These are phyloP conservation scores for Sutorius australiensis DNA, from an alignment of 768 basidiomycete species.

Conservation along the genomic window DNA sequence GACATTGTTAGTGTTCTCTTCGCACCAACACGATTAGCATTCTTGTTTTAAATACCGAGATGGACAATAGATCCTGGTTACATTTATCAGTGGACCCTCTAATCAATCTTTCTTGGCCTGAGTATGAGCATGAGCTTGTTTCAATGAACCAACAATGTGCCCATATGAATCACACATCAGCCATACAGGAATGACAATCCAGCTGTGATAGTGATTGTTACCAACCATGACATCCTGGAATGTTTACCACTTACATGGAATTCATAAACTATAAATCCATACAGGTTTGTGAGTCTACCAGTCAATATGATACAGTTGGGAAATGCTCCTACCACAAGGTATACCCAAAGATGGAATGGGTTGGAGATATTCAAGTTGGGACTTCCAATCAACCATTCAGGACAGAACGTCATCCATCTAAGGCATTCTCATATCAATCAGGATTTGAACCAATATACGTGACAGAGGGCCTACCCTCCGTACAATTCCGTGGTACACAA, in stretches of 20 bases:
- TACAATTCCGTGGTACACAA: constrained; percentile 74
- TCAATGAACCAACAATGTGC: constrained; percentile 61
- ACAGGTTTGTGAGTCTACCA: not conserved
- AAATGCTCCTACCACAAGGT: constrained; percentile 60
- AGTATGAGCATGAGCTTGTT: constrained; percentile 31
- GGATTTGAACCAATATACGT: not conserved
- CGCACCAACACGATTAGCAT: not conserved
- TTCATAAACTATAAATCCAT: constrained; percentile 68
- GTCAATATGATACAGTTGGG: not conserved
- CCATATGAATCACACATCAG: constrained; percentile 77
- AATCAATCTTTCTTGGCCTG: constrained; percentile 37
- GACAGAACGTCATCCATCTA: constrained; percentile 87
- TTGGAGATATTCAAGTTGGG: constrained; percentile 71
- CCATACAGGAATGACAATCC: constrained; percentile 74
- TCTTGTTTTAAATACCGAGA: too few relatives aligned
- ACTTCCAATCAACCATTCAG: constrained; percentile 79
- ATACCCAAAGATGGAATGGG: constrained; percentile 71
- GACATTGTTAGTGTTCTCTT: not conserved
- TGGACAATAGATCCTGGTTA: not conserved
- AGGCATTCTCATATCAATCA: not conserved
- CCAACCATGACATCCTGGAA: not conserved
- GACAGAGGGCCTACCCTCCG: constrained; percentile 52
- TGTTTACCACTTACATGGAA: constrained; percentile 49
- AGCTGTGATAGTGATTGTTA: constrained; percentile 41
- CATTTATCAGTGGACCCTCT: not conserved